phyloP scores from a whole-genome alignment of 2,329 filamentous ascomycete species.

The Sphaerulina populicola region DNA sequence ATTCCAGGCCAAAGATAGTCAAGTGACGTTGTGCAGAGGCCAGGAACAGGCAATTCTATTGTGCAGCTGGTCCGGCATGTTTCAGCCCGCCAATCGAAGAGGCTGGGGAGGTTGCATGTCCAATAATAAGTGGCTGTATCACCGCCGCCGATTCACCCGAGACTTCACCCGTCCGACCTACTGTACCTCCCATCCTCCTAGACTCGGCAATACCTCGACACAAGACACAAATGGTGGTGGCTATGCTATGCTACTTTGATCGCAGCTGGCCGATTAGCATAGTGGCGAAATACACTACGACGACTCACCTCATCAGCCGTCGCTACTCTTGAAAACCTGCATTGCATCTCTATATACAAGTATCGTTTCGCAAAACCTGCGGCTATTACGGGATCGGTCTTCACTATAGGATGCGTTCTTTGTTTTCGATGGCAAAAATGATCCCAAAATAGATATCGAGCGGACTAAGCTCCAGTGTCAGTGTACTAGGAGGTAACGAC shows the following conservation, averaged over 20 bases:
- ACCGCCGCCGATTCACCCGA: too few species aligned
- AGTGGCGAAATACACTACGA: neutral
- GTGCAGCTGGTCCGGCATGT: slow-evolving; percentile 6
- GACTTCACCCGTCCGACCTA: too few species aligned
- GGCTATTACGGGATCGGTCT: neutral
- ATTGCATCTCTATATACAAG: neutral
- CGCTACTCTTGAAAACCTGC: neutral
- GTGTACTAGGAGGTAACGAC: too few species aligned
- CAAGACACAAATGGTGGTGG: neutral
- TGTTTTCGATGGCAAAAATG: neutral
- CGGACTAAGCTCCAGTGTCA: neutral
- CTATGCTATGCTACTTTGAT: neutral
- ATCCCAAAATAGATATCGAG: neutral
- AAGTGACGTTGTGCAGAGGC: slow-evolving; percentile 2
- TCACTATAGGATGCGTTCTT: too few species aligned
- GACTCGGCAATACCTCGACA: too few species aligned
- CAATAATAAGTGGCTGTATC: too few species aligned
- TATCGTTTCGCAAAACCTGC: neutral
- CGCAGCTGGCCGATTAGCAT: too few species aligned
- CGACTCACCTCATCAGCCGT: neutral
- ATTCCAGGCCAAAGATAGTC: slow-evolving; percentile 2
- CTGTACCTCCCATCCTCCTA: too few species aligned
- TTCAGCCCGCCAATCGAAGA: neutral
- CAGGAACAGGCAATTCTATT: slow-evolving; percentile 4
- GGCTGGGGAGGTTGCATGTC: neutral